Evolutionary conservation across 2,329 filamentous ascomycete species (phyloP).

Genomic region (Periconia macrospinosa): DNA sequence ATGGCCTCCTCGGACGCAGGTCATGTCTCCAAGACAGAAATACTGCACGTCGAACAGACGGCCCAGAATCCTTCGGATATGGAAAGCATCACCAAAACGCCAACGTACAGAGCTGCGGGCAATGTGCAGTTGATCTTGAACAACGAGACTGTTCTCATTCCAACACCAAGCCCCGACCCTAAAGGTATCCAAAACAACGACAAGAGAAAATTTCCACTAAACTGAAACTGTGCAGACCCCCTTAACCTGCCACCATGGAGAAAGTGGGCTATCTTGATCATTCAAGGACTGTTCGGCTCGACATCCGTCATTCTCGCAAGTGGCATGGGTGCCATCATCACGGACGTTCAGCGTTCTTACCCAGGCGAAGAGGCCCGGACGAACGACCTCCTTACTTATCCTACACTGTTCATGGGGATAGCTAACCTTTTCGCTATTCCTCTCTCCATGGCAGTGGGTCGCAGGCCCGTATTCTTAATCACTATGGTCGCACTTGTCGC

Average conservation of each 20-base stretch:
- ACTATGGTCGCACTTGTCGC: conserved; percentile 9
- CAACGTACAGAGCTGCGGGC: too few species aligned
- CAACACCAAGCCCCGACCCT: too few species aligned
- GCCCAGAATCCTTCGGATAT: too few species aligned
- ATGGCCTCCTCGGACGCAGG: too few species aligned
- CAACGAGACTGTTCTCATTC: too few species aligned
- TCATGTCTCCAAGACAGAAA: too few species aligned
- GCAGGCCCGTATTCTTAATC: conserved; percentile 11
- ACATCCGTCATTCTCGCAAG: conserved; percentile 6
- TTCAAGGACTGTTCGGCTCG: conserved; percentile 9
- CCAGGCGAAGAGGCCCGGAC: conserved; percentile 9
- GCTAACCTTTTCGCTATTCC: conserved; percentile 16
- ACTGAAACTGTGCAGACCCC: conserved; percentile 4
- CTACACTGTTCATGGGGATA: conserved; percentile 13
- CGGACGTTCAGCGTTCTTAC: conserved; percentile 8
- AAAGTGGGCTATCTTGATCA: conserved; percentile 7
- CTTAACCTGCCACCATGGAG: conserved; percentile 5
- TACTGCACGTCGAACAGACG: too few species aligned
- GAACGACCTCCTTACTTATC: conserved; percentile 13
- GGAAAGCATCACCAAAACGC: too few species aligned
- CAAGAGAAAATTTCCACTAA: too few species aligned
- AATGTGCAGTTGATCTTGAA: too few species aligned
- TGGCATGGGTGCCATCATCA: conserved; percentile 9
- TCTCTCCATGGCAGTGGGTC: conserved; percentile 11
- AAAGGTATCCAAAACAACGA: too few species aligned